These are phyloP conservation scores for Pleurotus djamor DNA, from an alignment of 768 basidiomycete genomes.

Conservation along the genomic window DNA sequence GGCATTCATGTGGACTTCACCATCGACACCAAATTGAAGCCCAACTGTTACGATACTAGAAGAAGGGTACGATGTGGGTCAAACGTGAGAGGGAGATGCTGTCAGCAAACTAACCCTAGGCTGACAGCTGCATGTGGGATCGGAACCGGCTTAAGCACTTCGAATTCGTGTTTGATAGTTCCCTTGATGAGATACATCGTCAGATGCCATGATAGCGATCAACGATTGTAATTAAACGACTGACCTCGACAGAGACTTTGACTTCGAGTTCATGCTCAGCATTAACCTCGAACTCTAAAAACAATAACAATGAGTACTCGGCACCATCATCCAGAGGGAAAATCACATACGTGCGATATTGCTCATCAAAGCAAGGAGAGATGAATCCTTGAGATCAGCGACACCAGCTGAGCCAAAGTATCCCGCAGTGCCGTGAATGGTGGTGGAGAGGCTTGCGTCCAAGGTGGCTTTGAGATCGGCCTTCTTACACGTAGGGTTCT, in stretches of 20 bases:
- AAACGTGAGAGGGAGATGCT: not conserved
- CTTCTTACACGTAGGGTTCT: not conserved
- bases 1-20: not conserved
- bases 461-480: slow-evolving; percentile 7
- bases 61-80: not conserved
- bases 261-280: not conserved
- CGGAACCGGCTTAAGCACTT: not conserved
- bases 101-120: not conserved
- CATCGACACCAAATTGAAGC: not conserved
- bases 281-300: not conserved
- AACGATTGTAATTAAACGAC: not conserved
- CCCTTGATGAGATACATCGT: not conserved
- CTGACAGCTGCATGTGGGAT: not conserved
- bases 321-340: not conserved
- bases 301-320: not conserved
- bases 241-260: not conserved
- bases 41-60: not conserved
- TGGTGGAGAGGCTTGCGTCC: not conserved
- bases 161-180: not conserved
- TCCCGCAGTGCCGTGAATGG: not conserved
- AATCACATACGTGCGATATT: not conserved
- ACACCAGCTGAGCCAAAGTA: not conserved
- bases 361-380: not conserved
- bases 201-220: not conserved
- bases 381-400: not conserved